Percentiles rank a stretch among this genome's conserved stretches.
Evolutionary conservation across 2,329 filamentous ascomycete genomes (phyloP).

Genomic region (Arthroderma sp.): DNA sequence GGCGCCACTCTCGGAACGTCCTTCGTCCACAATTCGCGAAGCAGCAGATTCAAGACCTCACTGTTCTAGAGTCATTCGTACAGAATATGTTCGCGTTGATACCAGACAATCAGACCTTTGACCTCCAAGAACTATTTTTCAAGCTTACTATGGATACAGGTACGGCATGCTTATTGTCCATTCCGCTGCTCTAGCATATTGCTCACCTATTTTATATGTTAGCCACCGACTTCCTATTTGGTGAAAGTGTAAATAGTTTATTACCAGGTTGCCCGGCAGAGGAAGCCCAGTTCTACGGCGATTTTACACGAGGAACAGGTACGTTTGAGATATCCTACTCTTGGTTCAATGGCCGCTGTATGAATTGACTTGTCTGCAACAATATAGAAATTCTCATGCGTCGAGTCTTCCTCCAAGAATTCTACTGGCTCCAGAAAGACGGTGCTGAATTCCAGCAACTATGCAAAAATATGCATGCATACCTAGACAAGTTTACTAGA

Average conservation of each 20-base stretch:
- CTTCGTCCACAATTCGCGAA: constrained; percentile 79
- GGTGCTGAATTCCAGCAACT: constrained; percentile 10
- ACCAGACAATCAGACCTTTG: constrained; percentile 44
- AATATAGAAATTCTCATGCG: constrained; percentile 11
- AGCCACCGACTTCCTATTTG: constrained; percentile 76
- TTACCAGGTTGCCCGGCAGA: constrained; percentile 36
- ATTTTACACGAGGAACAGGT: constrained; percentile 18
- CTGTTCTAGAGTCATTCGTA: constrained; percentile 69
- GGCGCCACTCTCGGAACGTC: constrained; percentile 69
- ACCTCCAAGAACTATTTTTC: constrained; percentile 69
- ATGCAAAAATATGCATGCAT: constrained; percentile 9
- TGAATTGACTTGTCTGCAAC: not conserved
- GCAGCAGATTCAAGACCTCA: constrained; percentile 69
- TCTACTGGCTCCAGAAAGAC: constrained; percentile 13
- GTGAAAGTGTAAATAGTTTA: constrained; percentile 55
- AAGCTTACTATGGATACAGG: constrained; percentile 61
- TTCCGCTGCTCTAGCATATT: not conserved
- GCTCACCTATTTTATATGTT: constrained; percentile 22
- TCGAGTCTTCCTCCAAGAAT: constrained; percentile 6
- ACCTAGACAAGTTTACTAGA: constrained; percentile 24
- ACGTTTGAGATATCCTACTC: too few relatives aligned
- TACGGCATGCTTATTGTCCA: not conserved
- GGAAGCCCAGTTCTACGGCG: constrained; percentile 33
- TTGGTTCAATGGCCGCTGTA: too few relatives aligned
- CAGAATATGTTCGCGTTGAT: constrained; percentile 58